A percentile compares a stretch with the other conserved stretches of the same genome.
These are phyloP conservation scores for Fusarium oligoseptatum DNA, from an alignment of 2,329 filamentous ascomycete genomes.

Conservation along the genomic window DNA sequence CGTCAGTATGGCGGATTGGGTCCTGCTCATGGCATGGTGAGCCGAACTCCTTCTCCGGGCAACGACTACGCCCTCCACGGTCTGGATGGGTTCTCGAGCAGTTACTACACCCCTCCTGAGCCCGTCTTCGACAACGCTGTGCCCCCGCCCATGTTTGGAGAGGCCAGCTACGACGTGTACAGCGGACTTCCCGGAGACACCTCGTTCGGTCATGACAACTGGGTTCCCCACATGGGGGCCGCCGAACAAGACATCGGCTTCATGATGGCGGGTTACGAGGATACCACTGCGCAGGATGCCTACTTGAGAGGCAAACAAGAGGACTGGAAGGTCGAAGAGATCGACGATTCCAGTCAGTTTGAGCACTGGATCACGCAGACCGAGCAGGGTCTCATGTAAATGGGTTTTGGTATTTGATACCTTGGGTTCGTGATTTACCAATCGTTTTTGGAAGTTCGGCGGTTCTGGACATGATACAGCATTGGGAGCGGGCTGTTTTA, in stretches of 20 bases:
- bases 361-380: slow-evolving; percentile 51
- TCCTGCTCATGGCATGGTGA: slow-evolving; percentile 20
- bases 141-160: slow-evolving; percentile 18
- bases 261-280: slow-evolving; percentile 22
- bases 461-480: slow-evolving; percentile 21
- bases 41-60: slow-evolving; percentile 39
- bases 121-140: slow-evolving; percentile 17
- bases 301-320: slow-evolving; percentile 51
- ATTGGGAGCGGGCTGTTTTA: slow-evolving; percentile 29
- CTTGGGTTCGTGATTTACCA: slow-evolving; percentile 2
- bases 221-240: slow-evolving; percentile 18
- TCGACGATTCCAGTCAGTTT: slow-evolving; percentile 50
- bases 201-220: slow-evolving; percentile 28
- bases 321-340: slow-evolving; percentile 53
- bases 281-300: slow-evolving; percentile 40
- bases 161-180: slow-evolving; percentile 23
- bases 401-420: background rate
- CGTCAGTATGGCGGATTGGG: slow-evolving; percentile 25
- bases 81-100: slow-evolving; percentile 23
- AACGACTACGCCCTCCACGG: slow-evolving; percentile 32
- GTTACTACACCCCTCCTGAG: slow-evolving; percentile 22
- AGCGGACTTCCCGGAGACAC: slow-evolving; percentile 21
- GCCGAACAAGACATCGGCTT: slow-evolving; percentile 23
- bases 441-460: background rate
- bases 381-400: slow-evolving; percentile 39